Evolutionary conservation across 1,139 yeast genomes (phyloP).

Genomic region (Sugiyamaella sp.): DNA sequence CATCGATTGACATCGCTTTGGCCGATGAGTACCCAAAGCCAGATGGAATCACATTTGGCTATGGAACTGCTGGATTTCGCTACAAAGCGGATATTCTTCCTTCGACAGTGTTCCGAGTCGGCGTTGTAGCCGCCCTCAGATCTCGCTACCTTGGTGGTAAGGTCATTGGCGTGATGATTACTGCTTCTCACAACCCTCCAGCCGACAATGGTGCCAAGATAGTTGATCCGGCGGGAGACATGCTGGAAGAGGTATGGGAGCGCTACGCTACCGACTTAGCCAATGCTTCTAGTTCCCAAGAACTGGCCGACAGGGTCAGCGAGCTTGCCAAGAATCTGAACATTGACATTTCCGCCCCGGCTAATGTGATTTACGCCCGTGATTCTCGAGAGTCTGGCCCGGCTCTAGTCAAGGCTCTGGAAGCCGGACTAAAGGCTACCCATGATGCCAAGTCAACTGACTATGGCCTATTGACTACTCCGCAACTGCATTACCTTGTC

Average conservation of each 20-base stretch:
- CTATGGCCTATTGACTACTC: conserved; percentile 82
- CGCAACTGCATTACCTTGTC: conserved; percentile 89
- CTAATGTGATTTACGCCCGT: conserved; percentile 56
- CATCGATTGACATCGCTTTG: conserved; percentile 9
- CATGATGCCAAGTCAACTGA: conserved; percentile 53
- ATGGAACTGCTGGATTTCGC: conserved; percentile 98
- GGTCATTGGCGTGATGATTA: conserved; percentile 82
- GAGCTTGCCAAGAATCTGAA: conserved; percentile 43
- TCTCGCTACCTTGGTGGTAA: conserved; percentile 70
- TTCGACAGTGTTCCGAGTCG: conserved; percentile 83
- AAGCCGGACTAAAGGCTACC: conserved; percentile 62
- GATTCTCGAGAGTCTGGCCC: conserved; percentile 72
- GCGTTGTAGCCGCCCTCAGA: conserved; percentile 78
- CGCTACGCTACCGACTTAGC: conserved; percentile 77
- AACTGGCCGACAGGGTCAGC: conserved; percentile 42
- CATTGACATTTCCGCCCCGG: conserved; percentile 48
- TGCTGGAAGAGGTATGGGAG: conserved; percentile 90
- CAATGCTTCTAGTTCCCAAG: conserved; percentile 53
- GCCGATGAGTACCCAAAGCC: conserved; percentile 36
- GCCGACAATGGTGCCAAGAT: conserved; percentile 94
- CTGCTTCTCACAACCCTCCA: conserved; percentile 97
- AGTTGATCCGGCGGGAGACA: conserved; percentile 91
- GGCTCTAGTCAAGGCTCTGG: conserved; percentile 60
- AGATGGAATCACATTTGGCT: conserved; percentile 53
- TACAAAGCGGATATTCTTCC: conserved; percentile 71